phyloP scores from a whole-genome alignment of 2,329 filamentous ascomycete species.

The Colletotrichum australisinense region DNA sequence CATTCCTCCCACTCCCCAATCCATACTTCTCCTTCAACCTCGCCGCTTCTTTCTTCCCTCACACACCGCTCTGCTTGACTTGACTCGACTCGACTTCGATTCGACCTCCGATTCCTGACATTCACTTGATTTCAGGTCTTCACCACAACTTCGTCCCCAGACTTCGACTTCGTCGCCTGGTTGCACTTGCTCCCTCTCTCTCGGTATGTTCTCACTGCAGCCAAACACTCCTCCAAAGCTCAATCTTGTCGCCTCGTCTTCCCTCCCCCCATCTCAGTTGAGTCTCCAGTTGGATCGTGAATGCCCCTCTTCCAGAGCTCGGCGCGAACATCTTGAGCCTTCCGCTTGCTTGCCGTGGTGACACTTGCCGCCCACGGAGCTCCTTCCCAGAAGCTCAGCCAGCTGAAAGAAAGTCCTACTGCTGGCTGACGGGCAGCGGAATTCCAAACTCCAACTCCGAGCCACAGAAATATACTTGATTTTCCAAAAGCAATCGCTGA shows the following conservation, averaged over 20 bases:
- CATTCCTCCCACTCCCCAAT: conserved; percentile 28
- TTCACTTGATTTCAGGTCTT: conserved; percentile 36
- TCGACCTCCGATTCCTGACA: conserved; percentile 25
- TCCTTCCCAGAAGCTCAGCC: conserved; percentile 13
- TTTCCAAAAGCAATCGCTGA: conserved; percentile 24
- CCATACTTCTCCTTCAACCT: conserved; percentile 36
- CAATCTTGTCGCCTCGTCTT: neutral
- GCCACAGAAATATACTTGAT: neutral
- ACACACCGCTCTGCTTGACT: conserved; percentile 33
- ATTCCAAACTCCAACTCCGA: neutral
- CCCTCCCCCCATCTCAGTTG: conserved; percentile 5
- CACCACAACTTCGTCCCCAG: conserved; percentile 27
- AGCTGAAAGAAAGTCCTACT: conserved; percentile 3
- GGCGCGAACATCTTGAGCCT: neutral
- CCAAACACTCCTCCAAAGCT: neutral
- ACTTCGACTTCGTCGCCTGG: conserved; percentile 34
- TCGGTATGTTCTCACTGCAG: conserved; percentile 26
- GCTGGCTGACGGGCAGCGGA: conserved; percentile 6
- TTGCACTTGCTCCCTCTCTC: conserved; percentile 14
- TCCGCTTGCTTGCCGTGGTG: conserved; percentile 31
- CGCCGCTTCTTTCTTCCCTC: conserved; percentile 35
- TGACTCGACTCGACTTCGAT: conserved; percentile 14
- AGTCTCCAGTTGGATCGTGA: neutral
- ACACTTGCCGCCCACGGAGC: conserved; percentile 15
- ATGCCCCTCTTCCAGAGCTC: conserved; percentile 18